A percentile compares a stretch with the other conserved stretches of the same genome.
Conservation (phyloP, 2,329 filamentous ascomycete species). For the Trichoderma sp. region DNA sequence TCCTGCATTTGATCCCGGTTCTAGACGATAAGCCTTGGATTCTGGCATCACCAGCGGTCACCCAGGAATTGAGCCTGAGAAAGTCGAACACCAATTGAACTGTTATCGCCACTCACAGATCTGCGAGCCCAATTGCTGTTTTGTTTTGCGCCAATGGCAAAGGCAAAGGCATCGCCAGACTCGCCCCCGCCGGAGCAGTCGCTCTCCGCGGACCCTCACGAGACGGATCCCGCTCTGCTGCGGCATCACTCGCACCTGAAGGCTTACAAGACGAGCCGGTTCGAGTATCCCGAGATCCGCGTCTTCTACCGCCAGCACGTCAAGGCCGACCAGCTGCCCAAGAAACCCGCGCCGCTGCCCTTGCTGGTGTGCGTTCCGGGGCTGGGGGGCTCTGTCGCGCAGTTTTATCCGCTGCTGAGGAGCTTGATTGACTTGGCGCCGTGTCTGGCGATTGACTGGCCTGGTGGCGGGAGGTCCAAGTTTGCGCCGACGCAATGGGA, state of each 20-base stretch:
- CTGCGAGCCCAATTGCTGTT: background rate
- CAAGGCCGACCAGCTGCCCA: slow-evolving; percentile 77
- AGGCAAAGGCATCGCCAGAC: slow-evolving; percentile 14
- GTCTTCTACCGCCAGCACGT: slow-evolving; percentile 81
- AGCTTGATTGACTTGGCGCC: slow-evolving; percentile 80
- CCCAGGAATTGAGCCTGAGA: background rate
- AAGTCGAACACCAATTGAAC: background rate
- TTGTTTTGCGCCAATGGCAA: background rate
- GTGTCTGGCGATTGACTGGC: slow-evolving; percentile 80
- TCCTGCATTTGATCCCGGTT: background rate
- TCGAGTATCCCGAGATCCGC: slow-evolving; percentile 72
- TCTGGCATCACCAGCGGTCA: background rate
- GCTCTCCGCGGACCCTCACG: slow-evolving; percentile 38
- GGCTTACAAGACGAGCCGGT: slow-evolving; percentile 67
- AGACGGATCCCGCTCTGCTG: slow-evolving; percentile 75
- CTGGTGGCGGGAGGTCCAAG: slow-evolving; percentile 79
- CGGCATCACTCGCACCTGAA: slow-evolving; percentile 70
- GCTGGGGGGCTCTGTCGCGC: slow-evolving; percentile 84
- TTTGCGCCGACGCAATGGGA: slow-evolving; percentile 70
- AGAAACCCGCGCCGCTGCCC: slow-evolving; percentile 69
- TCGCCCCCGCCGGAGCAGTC: slow-evolving; percentile 23
- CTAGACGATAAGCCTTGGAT: background rate
- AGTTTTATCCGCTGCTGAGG: slow-evolving; percentile 78
- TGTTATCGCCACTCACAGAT: background rate
- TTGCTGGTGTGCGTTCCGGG: slow-evolving; percentile 90